Conservation (phyloP, 352 stramenopile genomes). For the Phytophthora palmivora region DNA sequence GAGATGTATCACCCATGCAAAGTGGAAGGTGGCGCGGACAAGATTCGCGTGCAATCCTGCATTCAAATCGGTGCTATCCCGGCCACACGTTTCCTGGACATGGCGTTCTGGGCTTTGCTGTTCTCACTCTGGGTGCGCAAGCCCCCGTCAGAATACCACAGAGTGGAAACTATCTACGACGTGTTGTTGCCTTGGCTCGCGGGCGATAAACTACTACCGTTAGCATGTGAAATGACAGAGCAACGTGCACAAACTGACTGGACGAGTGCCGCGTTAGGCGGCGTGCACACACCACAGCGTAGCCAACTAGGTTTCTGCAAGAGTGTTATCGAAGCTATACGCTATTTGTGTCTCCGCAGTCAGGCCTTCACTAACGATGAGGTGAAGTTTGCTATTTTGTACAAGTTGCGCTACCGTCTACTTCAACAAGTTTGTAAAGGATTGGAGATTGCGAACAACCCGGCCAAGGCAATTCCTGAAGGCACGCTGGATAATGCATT, state of each 20-base stretch:
- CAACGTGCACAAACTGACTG: conserved; percentile 31
- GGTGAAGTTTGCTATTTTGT: conserved; percentile 77
- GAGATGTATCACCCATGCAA: conserved; percentile 83
- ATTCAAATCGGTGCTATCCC: conserved; percentile 75
- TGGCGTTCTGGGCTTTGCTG: conserved; percentile 86
- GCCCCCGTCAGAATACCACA: conserved; percentile 87
- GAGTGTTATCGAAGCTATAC: conserved; percentile 79
- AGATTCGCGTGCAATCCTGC: conserved; percentile 84
- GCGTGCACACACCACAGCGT: conserved; percentile 68
- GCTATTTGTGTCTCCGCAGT: conserved; percentile 71
- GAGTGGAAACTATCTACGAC: conserved; percentile 90
- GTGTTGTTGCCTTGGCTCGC: conserved; percentile 90
- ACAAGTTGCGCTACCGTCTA: conserved; percentile 73
- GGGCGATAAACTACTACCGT: conserved; percentile 71
- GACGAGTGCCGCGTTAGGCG: conserved; percentile 39
- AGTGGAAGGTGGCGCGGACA: conserved; percentile 34
- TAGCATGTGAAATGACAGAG: conserved; percentile 50
- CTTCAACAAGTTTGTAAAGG: conserved; percentile 62
- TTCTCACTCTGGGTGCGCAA: conserved; percentile 90
- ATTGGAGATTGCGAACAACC: conserved; percentile 62
- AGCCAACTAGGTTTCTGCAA: conserved; percentile 86
- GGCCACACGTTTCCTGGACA: conserved; percentile 72
- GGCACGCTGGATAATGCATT: conserved; percentile 65
- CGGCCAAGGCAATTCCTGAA: conserved; percentile 54
- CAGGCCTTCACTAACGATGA: conserved; percentile 60